These are phyloP conservation scores for Poa pratensis DNA, from an alignment of 176 grass and related monocot species.

Conservation along the genomic window DNA sequence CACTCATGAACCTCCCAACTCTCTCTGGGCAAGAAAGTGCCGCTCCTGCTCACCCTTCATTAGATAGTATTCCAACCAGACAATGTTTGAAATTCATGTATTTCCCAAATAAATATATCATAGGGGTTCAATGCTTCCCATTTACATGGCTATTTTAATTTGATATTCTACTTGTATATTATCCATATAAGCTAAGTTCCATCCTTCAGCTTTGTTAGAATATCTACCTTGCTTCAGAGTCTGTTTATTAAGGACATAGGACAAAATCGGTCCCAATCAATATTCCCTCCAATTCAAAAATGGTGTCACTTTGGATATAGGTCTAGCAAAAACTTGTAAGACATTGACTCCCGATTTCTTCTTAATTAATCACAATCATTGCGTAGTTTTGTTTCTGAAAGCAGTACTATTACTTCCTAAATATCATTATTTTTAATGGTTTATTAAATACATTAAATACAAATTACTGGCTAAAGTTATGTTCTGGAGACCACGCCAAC, in stretches of 20 bases:
- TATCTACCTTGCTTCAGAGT: background rate
- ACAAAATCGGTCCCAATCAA: background rate
- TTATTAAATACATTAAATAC: background rate
- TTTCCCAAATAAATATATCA: background rate
- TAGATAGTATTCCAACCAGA: background rate
- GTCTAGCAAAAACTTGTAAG: background rate
- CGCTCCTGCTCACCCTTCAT: background rate
- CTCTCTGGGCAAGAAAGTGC: too few relatives aligned
- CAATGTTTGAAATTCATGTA: background rate
- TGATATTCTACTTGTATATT: background rate
- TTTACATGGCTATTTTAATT: background rate
- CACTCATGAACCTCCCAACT: too few relatives aligned
- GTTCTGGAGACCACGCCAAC: background rate
- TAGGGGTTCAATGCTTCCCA: background rate
- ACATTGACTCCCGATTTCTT: background rate
- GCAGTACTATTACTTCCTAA: background rate
- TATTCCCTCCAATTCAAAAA: background rate
- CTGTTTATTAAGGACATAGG: background rate
- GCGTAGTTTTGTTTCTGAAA: background rate
- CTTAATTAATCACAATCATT: background rate
- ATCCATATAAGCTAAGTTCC: background rate
- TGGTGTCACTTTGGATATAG: background rate
- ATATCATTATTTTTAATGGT: background rate
- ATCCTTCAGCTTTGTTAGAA: background rate
- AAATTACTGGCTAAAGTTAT: background rate